A percentile compares a stretch with the other conserved stretches of the same genome.
Conservation (phyloP, 176 grass and related monocot species). For the Oryza coarctata region DNA sequence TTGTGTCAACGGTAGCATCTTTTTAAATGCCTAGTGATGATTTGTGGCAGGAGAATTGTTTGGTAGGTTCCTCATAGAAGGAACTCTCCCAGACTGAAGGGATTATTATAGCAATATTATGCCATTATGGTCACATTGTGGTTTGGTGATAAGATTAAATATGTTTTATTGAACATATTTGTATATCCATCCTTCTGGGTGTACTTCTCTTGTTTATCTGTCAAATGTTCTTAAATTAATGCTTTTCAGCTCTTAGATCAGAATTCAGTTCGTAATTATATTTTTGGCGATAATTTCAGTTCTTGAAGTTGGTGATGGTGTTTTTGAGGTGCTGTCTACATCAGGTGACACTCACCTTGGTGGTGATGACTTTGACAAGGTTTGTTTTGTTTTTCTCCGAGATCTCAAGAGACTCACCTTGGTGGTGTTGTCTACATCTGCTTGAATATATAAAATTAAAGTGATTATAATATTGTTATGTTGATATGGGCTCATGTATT, state of each 20-base stretch:
- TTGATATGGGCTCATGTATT: neutral
- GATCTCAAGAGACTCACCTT: neutral
- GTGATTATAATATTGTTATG: neutral
- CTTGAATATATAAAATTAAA: neutral
- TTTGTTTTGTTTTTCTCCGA: neutral
- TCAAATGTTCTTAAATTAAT: neutral
- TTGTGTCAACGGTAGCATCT: neutral
- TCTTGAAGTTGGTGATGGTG: conserved; percentile 78
- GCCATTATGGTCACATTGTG: neutral
- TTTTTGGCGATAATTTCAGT: conserved; percentile 36
- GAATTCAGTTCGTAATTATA: conserved; percentile 11
- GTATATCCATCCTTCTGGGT: neutral
- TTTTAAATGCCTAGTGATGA: neutral
- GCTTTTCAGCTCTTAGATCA: neutral
- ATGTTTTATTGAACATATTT: neutral
- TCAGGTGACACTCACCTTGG: conserved; percentile 83
- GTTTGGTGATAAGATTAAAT: neutral
- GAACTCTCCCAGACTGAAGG: neutral
- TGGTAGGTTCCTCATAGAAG: neutral
- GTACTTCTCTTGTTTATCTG: neutral
- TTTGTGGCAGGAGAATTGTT: neutral
- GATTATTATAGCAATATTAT: neutral
- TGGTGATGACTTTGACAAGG: conserved; percentile 90
- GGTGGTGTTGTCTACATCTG: too few relatives aligned
- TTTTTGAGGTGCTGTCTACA: conserved; percentile 86